Evolutionary conservation across 805 yeast genomes (phyloP).

Genomic region (Starmerella vaccinii): DNA sequence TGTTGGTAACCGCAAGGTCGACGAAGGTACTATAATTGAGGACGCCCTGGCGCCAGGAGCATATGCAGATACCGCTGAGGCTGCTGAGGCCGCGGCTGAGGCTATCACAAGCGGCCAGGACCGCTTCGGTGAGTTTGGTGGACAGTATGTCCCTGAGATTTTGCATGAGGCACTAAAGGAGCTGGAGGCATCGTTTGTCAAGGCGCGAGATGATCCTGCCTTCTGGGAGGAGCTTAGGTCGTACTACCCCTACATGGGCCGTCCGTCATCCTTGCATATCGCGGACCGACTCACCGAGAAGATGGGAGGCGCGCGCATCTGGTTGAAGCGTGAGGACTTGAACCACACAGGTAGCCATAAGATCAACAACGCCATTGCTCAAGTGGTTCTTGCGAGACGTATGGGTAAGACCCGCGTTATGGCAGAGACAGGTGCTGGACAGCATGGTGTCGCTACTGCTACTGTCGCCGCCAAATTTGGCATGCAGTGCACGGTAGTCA

Average conservation of each 20-base stretch:
- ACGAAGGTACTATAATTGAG: constrained; percentile 12
- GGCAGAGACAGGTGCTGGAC: constrained; percentile 45
- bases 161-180: constrained; percentile 83
- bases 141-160: constrained; percentile 97
- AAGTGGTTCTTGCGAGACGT: constrained; percentile 37
- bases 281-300: constrained; percentile 84
- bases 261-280: constrained; percentile 85
- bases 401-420: constrained; percentile 38
- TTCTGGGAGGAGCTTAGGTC: constrained; percentile 90
- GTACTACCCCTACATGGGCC: constrained; percentile 84
- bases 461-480: constrained; percentile 55
- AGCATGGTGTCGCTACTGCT: constrained; percentile 46
- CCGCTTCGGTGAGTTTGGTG: constrained; percentile 91
- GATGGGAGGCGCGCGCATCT: constrained; percentile 91
- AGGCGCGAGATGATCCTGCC: constrained; percentile 74
- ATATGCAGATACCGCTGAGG: constrained; percentile 12
- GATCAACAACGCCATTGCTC: constrained; percentile 41
- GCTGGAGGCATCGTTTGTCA: constrained; percentile 77
- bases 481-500: constrained; percentile 80
- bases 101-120: constrained; percentile 42
- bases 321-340: constrained; percentile 93
- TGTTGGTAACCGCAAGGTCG: constrained; percentile 41
- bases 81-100: constrained; percentile 26
- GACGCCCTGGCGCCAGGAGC: constrained; percentile 6
- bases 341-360: constrained; percentile 43